These are phyloP conservation scores for Hansfordia pulvinata DNA, from an alignment of 2,329 filamentous ascomycete genomes.

Conservation along the genomic window DNA sequence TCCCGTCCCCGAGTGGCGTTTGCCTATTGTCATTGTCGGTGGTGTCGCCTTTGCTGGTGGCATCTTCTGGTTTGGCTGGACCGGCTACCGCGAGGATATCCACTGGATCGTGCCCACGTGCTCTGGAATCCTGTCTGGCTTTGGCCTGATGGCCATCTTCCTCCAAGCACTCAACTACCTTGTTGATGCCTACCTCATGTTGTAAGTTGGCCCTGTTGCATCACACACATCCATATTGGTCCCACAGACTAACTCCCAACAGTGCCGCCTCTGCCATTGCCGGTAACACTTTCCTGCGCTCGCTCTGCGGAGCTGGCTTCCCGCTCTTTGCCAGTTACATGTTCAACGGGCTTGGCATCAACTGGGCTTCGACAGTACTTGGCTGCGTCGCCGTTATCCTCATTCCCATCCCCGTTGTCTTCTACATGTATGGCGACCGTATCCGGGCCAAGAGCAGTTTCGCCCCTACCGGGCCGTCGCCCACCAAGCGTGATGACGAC, in stretches of 20 bases:
- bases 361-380: constrained; percentile 48
- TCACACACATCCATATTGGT: not conserved
- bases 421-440: constrained; percentile 44
- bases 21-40: constrained; percentile 46
- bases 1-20: constrained; percentile 52
- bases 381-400: constrained; percentile 44
- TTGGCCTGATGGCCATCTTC: constrained; percentile 74
- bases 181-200: constrained; percentile 60
- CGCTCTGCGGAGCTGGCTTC: constrained; percentile 64
- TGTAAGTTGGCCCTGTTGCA: constrained; percentile 18
- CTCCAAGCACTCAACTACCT: constrained; percentile 71
- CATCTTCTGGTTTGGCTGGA: constrained; percentile 71
- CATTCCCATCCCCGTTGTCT: constrained; percentile 49
- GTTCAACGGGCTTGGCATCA: constrained; percentile 47
- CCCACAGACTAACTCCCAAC: constrained; percentile 4
- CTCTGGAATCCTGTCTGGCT: constrained; percentile 52
- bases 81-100: constrained; percentile 40
- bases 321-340: constrained; percentile 66
- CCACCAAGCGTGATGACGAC: constrained; percentile 6
- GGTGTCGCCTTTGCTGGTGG: constrained; percentile 47
- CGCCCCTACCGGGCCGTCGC: constrained; percentile 30
- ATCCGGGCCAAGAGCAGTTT: constrained; percentile 42
- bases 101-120: constrained; percentile 53
- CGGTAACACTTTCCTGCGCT: constrained; percentile 70
- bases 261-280: constrained; percentile 66